These are phyloP conservation scores for Botrytis deweyae DNA, from an alignment of 2,329 filamentous ascomycete genomes.

Conservation along the genomic window DNA sequence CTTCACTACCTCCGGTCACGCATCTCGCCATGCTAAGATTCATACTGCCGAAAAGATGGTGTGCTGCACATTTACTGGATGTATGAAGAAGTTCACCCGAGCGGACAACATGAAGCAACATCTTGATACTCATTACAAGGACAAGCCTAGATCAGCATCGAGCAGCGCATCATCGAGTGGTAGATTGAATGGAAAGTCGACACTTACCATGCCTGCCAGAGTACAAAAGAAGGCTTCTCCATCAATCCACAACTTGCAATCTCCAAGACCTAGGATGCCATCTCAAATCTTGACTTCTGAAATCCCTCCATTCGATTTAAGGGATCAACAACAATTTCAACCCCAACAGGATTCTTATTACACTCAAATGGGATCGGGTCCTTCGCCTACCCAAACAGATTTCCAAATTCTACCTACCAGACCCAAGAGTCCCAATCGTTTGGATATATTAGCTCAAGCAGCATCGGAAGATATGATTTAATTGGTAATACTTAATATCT, in stretches of 20 bases:
- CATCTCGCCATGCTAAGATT: slow-evolving; percentile 82
- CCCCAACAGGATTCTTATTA: background rate
- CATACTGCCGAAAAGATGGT: slow-evolving; percentile 80
- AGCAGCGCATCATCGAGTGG: background rate
- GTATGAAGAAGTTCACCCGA: slow-evolving; percentile 77
- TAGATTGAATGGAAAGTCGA: slow-evolving; percentile 10
- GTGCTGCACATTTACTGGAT: slow-evolving; percentile 64
- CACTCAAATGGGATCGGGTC: background rate
- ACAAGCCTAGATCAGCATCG: slow-evolving; percentile 34
- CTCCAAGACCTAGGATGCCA: background rate
- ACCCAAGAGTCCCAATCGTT: background rate
- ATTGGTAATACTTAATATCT: background rate
- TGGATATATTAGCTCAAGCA: slow-evolving; percentile 16
- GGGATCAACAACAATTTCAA: background rate
- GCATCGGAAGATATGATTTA: background rate
- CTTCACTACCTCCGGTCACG: slow-evolving; percentile 81
- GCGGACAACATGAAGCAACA: slow-evolving; percentile 90
- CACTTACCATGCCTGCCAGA: slow-evolving; percentile 4
- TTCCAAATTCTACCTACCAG: background rate
- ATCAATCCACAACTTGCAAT: slow-evolving; percentile 1
- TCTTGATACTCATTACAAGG: slow-evolving; percentile 71
- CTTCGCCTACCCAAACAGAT: background rate
- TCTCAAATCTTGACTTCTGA: background rate
- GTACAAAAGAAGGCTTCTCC: slow-evolving; percentile 15
- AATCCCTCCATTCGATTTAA: background rate